Evolutionary conservation across 306 rosid genomes (phyloP).

Genomic region (Vigna radiata): DNA sequence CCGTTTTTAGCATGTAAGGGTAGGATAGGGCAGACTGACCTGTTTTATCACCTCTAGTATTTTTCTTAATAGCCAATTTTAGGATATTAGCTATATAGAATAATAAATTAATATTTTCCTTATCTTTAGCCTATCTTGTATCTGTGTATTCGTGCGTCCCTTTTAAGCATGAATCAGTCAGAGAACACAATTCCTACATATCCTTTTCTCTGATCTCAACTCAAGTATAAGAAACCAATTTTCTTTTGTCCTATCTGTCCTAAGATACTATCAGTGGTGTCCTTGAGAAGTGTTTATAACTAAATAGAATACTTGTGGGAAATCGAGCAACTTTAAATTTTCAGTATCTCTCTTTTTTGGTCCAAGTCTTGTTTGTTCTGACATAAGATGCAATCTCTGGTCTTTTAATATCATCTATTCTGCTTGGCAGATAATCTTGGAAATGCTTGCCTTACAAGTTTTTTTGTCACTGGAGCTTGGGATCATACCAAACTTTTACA

Average conservation of each 20-base stretch:
- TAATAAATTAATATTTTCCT: not conserved
- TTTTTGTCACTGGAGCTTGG: conserved; percentile 92
- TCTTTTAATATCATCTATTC: conserved; percentile 30
- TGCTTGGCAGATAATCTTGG: conserved; percentile 85
- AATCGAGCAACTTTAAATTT: not conserved
- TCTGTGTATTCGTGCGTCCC: not conserved
- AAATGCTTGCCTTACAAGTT: conserved; percentile 92
- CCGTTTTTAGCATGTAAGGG: too few relatives aligned
- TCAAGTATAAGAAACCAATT: conserved; percentile 1
- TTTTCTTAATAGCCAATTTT: not conserved
- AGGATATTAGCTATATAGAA: not conserved
- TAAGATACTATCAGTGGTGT: conserved; percentile 22
- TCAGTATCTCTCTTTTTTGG: not conserved
- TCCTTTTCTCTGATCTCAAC: not conserved
- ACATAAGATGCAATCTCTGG: conserved; percentile 19
- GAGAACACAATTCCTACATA: not conserved
- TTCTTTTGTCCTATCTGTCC: conserved; percentile 24
- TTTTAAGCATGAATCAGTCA: not conserved
- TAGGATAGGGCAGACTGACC: too few relatives aligned
- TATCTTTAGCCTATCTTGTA: not conserved
- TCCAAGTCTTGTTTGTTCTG: conserved; percentile 20
- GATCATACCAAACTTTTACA: conserved; percentile 85
- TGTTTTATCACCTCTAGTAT: too few relatives aligned
- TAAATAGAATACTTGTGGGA: conserved; percentile 1
- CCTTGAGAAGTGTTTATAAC: conserved; percentile 31